Percentiles rank a stretch among this genome's conserved stretches.
Conservation (phyloP, 257 asterid genomes). For the Solanum corneliomulleri region DNA sequence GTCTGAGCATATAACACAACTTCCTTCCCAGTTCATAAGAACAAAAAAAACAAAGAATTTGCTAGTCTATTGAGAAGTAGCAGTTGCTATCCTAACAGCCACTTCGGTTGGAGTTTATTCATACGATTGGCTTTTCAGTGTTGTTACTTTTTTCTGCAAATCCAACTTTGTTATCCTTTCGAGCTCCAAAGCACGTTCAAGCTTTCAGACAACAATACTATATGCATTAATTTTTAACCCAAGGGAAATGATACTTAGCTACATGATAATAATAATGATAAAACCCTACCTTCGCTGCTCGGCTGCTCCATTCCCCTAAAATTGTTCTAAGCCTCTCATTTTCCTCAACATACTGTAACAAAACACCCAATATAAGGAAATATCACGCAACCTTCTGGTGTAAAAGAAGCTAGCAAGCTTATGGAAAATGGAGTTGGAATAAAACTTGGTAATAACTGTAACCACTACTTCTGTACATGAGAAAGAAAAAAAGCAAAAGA, state of each 20-base stretch:
- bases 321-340: constrained; percentile 92
- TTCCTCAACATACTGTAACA: constrained; percentile 72
- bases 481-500: not conserved
- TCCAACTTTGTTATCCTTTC: constrained; percentile 67
- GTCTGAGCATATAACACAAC: not conserved
- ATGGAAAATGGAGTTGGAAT: not conserved
- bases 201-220: constrained; percentile 30
- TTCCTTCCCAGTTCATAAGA: not conserved
- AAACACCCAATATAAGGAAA: not conserved
- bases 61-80: not conserved
- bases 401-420: not conserved
- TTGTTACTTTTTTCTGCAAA: constrained; percentile 59
- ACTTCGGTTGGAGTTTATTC: not conserved
- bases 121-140: constrained; percentile 24
- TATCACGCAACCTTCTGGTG: not conserved
- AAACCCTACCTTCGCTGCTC: constrained; percentile 77
- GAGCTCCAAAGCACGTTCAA: constrained; percentile 84
- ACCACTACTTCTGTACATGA: not conserved
- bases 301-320: constrained; percentile 93
- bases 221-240: not conserved
- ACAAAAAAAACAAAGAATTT: not conserved
- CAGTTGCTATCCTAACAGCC: not conserved
- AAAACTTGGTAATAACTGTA: not conserved
- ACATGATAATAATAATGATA: not conserved
- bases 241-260: not conserved